Base-by-base conservation (phyloP, 2,329 filamentous ascomycete species). In the Rutstroemia sydowiana region DNA sequence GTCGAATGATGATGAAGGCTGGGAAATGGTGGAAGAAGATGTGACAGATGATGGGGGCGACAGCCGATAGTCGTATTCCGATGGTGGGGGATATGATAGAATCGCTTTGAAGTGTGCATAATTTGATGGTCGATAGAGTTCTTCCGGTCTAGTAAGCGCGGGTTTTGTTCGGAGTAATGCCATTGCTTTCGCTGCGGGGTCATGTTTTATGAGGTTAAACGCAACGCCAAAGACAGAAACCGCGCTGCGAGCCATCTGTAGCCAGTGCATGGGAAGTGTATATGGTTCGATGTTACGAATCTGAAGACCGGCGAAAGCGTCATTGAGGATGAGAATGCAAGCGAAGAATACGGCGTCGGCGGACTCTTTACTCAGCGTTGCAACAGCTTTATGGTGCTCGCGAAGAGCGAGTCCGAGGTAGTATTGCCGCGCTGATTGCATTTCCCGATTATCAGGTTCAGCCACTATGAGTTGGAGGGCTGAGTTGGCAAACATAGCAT, bases 301-400 rank as follows among this genome's bases (percentile, higher is more conserved):
- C 37, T 57, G 56, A 8, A 59, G 11, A 28, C 37, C 40, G 4
- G 57, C 55, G 31, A 59, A 55, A 18, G 55, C 42, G 21, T 57
- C 48, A 8, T 53, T 52, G 16, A 58, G 36, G 11, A 60, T 54
- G 8, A 60, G 16, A 5, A 45, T 52, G 2, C 53, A 50, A 10
- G 58, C 46, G 20, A 56, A 57, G 31, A 53, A 55, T 1, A 53
- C 51, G 5, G 51, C 48, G 18, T 59, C 57, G 5, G 57, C 57
- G 8, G 41, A 54, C 6, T 41, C 45, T 16, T 40, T 42, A n/a
- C 45, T 52, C 8, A 59, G 32, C 6, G 13, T 16, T 8, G 30
- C 45, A n/a, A 60, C 48, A 3, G 44, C 48, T 36, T 48, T 45
- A 16, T 56, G 53, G 32, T 60, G 57, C 39, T 55, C 46, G 10